Conservation (phyloP, 768 basidiomycete species). For the Collybia sp. region DNA sequence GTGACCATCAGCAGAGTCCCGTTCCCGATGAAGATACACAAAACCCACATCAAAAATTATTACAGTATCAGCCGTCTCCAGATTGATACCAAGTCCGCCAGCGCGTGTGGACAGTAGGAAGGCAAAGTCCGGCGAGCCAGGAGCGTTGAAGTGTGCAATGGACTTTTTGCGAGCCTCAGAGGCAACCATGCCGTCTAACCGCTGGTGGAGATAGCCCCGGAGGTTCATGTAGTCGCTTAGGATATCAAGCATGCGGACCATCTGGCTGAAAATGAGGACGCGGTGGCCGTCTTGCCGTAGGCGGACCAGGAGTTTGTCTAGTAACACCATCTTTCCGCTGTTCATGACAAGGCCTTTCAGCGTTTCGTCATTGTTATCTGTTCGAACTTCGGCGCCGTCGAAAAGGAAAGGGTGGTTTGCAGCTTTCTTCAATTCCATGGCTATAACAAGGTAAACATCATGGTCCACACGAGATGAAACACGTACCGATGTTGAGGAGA, state of each 20-base stretch:
- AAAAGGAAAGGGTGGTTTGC: constrained; percentile 98
- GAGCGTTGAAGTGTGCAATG: constrained; percentile 95
- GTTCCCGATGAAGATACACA: background rate
- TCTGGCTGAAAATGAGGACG: constrained; percentile 98
- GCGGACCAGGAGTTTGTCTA: constrained; percentile 92
- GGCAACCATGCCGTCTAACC: constrained; percentile 92
- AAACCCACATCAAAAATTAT: constrained; percentile 93
- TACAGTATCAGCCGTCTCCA: constrained; percentile 98
- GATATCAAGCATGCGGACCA: constrained; percentile 99
- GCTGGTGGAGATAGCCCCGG: constrained; percentile 88
- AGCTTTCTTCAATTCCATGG: constrained; percentile 99
- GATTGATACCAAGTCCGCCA: constrained; percentile 96
- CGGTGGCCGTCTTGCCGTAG: constrained; percentile 92
- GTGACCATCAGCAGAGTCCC: constrained; percentile 6
- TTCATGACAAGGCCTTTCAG: constrained; percentile 97
- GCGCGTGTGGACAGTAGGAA: constrained; percentile 96
- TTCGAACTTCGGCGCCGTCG: constrained; percentile 81
- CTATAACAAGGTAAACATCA: constrained; percentile 31
- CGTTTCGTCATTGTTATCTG: constrained; percentile 68
- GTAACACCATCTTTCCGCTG: constrained; percentile 96
- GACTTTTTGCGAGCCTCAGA: constrained; percentile 92
- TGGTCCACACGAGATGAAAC: constrained; percentile 1
- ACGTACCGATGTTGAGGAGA: constrained; percentile 86
- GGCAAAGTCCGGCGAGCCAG: constrained; percentile 91
- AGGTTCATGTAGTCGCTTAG: constrained; percentile 94